Evolutionary conservation across 2,329 filamentous ascomycete species (phyloP), one percentile per base, ranked within the genome.

Genomic region (Grosmannia serpens): DNA sequence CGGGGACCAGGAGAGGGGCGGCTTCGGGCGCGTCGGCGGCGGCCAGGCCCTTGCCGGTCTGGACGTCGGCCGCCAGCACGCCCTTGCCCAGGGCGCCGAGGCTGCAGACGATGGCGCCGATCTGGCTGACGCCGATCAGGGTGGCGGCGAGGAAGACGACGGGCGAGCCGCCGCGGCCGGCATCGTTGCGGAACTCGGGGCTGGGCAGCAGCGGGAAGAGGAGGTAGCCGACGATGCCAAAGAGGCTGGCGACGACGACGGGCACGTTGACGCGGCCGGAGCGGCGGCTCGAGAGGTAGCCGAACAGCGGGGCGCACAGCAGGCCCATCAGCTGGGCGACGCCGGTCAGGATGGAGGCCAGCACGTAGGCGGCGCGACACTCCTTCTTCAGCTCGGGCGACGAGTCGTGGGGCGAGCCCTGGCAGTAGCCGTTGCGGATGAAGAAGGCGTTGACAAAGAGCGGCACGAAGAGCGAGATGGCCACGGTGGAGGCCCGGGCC

Each of bases 61-160:
- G 47, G 67, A 74, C 64, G 53, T 81, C 78, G 1, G 73, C 75
- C 6, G 75, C 74, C 26, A 95, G 76, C 26, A 97, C 86, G 4
- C 91, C 91, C 20, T 84, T 84, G 44, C 90, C 90, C 3, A 99
- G 79, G 1, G 94, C 83, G 1, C 89, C 91, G n/a, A 99, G 80
- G 63, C 89, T 95, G 73, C 91, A 96, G 1, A 99, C 94, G 60
- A 99, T 97, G 13, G 91, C 88, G 2, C 92, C 94, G 62, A 99
- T 97, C 71, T 99, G 94, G 66, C 89, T 95, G 67, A 96, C 83
- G 17, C 94, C 94, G 46, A 97, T 83, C 22, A 96, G 73, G 0
- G 86, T 82, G 49, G 91, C 89, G 20, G 92, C 81, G 15, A 91
- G 63, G 67, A 95, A 91, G 20, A 96, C 84, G 13, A 74, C 76